Conservation (phyloP, 805 yeast genomes). For the Cyberlindnera sargentensis region DNA sequence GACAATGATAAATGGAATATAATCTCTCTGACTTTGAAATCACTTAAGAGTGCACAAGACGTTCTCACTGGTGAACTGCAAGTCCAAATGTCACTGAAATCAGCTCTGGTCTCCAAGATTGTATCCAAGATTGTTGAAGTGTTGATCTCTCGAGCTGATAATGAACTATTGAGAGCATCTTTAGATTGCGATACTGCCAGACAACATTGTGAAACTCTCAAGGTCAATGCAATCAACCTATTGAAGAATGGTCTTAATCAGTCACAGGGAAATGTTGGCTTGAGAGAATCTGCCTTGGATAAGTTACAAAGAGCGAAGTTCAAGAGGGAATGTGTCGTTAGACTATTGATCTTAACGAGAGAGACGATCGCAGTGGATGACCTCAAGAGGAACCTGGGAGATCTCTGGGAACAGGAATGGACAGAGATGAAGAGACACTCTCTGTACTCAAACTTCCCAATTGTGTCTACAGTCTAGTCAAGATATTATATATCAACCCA, state of each 20-base stretch:
- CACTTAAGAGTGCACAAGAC: conserved; percentile 18
- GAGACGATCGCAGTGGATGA: conserved; percentile 11
- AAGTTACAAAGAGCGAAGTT: conserved; percentile 16
- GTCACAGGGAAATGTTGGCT: conserved; percentile 19
- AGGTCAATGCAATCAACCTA: conserved; percentile 14
- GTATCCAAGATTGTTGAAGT: conserved; percentile 19
- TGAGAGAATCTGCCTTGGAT: conserved; percentile 18
- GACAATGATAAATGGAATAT: conserved; percentile 14
- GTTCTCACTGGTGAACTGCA: conserved; percentile 9
- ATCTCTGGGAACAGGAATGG: conserved; percentile 13
- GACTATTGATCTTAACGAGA: conserved; percentile 18
- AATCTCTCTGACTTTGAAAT: conserved; percentile 5
- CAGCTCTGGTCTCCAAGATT: conserved; percentile 13
- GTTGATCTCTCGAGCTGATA: conserved; percentile 20
- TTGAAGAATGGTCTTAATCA: conserved; percentile 19
- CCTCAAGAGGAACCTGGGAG: conserved; percentile 18
- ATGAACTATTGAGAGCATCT: conserved; percentile 15
- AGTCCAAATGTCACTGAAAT: conserved; percentile 5
- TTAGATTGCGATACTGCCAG: conserved; percentile 8
- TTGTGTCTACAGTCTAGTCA: not conserved
- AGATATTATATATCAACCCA: too few relatives aligned
- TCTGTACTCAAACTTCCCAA: not conserved
- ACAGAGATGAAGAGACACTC: conserved; percentile 7
- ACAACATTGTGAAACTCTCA: conserved; percentile 10
- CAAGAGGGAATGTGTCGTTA: conserved; percentile 17